These are phyloP conservation scores for Schizonepeta tenuifolia DNA, from an alignment of 257 asterid genomes.

Conservation along the genomic window DNA sequence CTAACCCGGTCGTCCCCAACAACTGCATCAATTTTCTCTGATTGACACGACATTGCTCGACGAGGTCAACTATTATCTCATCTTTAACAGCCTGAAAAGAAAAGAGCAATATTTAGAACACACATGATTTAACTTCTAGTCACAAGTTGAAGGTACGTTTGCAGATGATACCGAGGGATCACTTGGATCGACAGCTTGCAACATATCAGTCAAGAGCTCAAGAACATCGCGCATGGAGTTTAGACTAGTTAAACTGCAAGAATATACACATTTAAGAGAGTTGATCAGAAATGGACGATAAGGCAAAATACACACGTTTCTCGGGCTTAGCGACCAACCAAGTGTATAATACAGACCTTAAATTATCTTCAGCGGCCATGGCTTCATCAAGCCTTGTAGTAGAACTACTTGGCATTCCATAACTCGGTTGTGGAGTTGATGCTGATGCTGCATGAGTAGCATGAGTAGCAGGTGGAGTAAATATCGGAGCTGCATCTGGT, in stretches of 20 bases:
- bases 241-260: conserved; percentile 58
- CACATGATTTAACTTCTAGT: neutral
- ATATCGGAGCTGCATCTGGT: conserved; percentile 66
- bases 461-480: conserved; percentile 70
- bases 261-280: neutral
- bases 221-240: conserved; percentile 66
- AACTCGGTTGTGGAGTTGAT: conserved; percentile 70
- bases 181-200: conserved; percentile 71
- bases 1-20: conserved; percentile 69
- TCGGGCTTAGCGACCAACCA: neutral
- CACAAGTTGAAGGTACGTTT: neutral
- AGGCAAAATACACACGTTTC: neutral
- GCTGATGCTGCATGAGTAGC: conserved; percentile 36
- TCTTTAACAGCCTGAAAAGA: conserved; percentile 62
- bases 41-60: conserved; percentile 74
- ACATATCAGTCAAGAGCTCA: conserved; percentile 82
- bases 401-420: conserved; percentile 95
- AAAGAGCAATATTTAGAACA: conserved; percentile 10
- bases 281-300: neutral
- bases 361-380: conserved; percentile 70
- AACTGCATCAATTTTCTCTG: conserved; percentile 82
- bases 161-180: conserved; percentile 55
- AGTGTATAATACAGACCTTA: conserved; percentile 53
- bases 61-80: conserved; percentile 50
- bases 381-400: conserved; percentile 87